phyloP scores from a whole-genome alignment of 2,329 filamentous ascomycete genomes.

The Biscogniauxia sp. region DNA sequence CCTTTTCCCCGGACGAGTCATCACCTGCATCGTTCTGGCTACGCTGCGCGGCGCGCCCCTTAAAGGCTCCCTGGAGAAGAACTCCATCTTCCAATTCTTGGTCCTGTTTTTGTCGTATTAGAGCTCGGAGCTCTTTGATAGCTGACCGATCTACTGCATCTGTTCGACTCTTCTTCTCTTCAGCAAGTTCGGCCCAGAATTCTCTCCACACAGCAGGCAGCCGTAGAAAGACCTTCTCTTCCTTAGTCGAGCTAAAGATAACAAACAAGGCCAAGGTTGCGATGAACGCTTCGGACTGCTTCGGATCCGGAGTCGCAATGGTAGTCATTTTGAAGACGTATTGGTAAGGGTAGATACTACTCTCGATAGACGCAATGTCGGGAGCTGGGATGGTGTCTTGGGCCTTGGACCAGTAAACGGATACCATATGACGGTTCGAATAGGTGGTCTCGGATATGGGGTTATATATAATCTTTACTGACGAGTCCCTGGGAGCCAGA shows the following conservation, averaged over 20 bases:
- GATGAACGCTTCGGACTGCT: constrained; percentile 84
- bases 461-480: constrained; percentile 64
- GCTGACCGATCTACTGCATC: constrained; percentile 69
- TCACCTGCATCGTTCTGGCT: constrained; percentile 48
- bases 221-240: constrained; percentile 80
- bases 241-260: constrained; percentile 72
- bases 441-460: constrained; percentile 72
- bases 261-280: constrained; percentile 80
- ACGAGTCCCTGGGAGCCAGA: constrained; percentile 58
- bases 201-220: constrained; percentile 81
- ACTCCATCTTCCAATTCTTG: constrained; percentile 72
- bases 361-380: constrained; percentile 43
- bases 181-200: constrained; percentile 76
- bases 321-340: constrained; percentile 71
- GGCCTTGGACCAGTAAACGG: constrained; percentile 74
- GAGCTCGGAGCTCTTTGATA: constrained; percentile 65
- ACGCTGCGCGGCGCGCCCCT: constrained; percentile 52
- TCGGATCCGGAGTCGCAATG: constrained; percentile 69
- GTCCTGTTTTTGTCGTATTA: constrained; percentile 67
- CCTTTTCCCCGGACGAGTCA: constrained; percentile 44
- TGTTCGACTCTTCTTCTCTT: constrained; percentile 65
- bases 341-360: constrained; percentile 45
- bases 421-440: constrained; percentile 71
- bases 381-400: constrained; percentile 49
- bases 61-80: constrained; percentile 74